These are phyloP conservation scores for Arctostaphylos glauca DNA, from an alignment of 148 eudicot genomes.

Conservation along the genomic window DNA sequence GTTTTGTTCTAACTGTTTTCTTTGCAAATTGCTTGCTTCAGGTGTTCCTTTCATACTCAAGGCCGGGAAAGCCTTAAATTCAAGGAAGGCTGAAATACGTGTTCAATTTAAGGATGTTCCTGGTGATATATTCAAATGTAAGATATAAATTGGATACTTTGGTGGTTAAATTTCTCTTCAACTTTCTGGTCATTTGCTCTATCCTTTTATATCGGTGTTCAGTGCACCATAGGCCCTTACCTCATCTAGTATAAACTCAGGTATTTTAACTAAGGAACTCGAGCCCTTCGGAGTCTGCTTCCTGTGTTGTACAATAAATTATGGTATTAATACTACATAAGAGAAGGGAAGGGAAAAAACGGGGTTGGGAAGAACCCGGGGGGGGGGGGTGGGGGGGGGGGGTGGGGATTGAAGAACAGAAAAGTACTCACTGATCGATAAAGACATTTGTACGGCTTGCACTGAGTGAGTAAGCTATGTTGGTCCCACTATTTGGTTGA, in stretches of 20 bases:
- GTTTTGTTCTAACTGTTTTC: conserved; percentile 12
- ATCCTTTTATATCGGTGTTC: background rate
- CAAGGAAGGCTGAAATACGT: conserved; percentile 93
- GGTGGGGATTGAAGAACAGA: background rate
- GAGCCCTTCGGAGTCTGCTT: too few relatives aligned
- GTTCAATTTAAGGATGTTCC: conserved; percentile 96
- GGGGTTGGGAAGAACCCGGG: too few relatives aligned
- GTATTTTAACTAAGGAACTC: background rate
- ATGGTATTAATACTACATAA: too few relatives aligned
- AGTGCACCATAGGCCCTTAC: background rate
- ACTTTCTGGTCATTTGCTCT: background rate
- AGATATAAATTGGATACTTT: conserved; percentile 17
- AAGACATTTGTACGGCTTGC: background rate
- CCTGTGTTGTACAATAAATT: background rate
- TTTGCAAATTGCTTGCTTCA: conserved; percentile 33
- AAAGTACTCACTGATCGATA: background rate
- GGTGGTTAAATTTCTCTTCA: background rate
- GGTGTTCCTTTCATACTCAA: conserved; percentile 96
- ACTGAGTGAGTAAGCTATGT: background rate
- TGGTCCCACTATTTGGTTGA: too few relatives aligned
- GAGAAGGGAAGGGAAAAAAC: too few relatives aligned
- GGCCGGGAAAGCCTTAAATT: conserved; percentile 89
- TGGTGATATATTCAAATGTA: conserved; percentile 93
- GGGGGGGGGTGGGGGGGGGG: too few relatives aligned
- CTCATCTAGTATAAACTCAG: background rate